Base-by-base conservation (phyloP, 192 early-diverging fungal species). In the Phycomyces nitens region DNA sequence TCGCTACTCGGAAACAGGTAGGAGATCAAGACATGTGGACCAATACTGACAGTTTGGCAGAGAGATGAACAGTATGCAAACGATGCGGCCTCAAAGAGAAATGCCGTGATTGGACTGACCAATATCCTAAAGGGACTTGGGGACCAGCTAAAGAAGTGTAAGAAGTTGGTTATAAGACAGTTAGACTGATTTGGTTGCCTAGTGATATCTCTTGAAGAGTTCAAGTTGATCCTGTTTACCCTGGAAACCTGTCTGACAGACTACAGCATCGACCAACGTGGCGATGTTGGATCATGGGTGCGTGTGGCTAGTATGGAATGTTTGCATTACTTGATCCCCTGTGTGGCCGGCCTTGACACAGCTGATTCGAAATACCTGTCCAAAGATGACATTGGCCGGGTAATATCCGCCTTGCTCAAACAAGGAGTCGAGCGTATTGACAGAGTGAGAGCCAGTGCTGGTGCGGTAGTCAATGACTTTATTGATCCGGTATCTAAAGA, bases 211-310 rank as follows among this genome's bases (percentile, higher is more conserved):
- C 22, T 56, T n/a, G 61, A 73, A 8, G 34, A 83, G 0, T 84
- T 83, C 23, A 41, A 50, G 23, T 52, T 52, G 9, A 69, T 89
- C 18, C 26, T 90, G 1, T 55, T 77, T 6, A 75, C 85, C 11
- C 77, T 92, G 53, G 65, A 87, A 20, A 72, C 58, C 1, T 91
- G 89, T 3, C 73, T 97, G 41, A 72, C 87, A 21, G 97, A 99
- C 71, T 93, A 95, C 58, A 88, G 85, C 50, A 82, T 83, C 2
- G 96, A 98, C 63, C 87, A 88, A 41, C 87, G 96, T 29, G 97
- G 97, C 20, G 97, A 99, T 74, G 91, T 99, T 43, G 97, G 97
- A 3, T 95, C 92, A 1, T 95, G 93, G 91, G 82, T 93, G 14
- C 89, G 97, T 18, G 79, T 92, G 64, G 81, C 85, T 53, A 78